These are phyloP conservation scores for Ramalina peruviana DNA, from an alignment of 495 filamentous ascomycete species.

Conservation along the genomic window DNA sequence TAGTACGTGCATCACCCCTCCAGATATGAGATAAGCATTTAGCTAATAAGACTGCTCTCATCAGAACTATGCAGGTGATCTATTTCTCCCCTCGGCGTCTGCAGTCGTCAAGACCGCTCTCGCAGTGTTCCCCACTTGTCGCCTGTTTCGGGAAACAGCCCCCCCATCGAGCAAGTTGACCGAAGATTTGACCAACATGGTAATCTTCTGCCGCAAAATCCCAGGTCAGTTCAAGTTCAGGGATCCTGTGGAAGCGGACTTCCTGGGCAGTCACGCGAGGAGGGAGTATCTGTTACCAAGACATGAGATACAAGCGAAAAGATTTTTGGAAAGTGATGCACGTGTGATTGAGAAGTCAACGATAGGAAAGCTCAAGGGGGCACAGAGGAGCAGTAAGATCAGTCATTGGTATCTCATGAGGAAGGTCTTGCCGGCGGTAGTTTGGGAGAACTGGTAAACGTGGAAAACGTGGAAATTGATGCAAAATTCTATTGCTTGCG, in stretches of 20 bases:
- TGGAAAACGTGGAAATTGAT: conserved; percentile 7
- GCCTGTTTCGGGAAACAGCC: conserved; percentile 62
- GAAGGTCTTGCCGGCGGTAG: conserved; percentile 55
- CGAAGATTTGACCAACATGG: conserved; percentile 79
- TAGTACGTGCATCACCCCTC: conserved; percentile 39
- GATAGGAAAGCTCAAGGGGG: conserved; percentile 46
- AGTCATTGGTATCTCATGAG: conserved; percentile 91
- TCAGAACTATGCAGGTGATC: conserved; percentile 94
- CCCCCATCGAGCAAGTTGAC: conserved; percentile 7
- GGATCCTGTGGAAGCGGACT: conserved; percentile 48
- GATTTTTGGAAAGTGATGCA: conserved; percentile 27
- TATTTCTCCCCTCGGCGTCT: conserved; percentile 54
- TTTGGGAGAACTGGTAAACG: conserved; percentile 82
- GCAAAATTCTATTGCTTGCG: no score
- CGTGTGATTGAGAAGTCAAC: conserved; percentile 39
- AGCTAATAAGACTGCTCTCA: background rate
- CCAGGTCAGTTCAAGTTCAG: conserved; percentile 48
- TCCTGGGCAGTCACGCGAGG: conserved; percentile 55
- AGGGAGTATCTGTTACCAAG: conserved; percentile 55
- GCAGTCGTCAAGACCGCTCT: conserved; percentile 60
- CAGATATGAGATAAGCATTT: background rate
- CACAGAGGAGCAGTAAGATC: conserved; percentile 59
- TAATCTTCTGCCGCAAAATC: conserved; percentile 42
- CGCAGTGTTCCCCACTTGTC: conserved; percentile 62
- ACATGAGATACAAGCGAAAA: conserved; percentile 49